Evolutionary conservation across 495 filamentous ascomycete genomes (phyloP).

Genomic region (Penicillium paradoxum): DNA sequence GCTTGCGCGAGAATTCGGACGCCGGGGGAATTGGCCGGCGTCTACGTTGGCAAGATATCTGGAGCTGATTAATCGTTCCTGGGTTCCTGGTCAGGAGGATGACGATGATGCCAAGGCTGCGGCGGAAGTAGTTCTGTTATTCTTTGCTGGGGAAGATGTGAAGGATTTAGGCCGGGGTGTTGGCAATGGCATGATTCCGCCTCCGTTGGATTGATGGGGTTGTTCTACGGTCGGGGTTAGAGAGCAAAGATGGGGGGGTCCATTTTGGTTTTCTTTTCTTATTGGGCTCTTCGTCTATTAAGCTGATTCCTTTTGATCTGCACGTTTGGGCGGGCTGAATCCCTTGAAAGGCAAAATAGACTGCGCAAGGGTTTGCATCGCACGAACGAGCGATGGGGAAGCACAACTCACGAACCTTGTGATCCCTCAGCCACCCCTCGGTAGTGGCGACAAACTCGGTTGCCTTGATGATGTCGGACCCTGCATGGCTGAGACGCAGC

Average conservation of each 20-base stretch:
- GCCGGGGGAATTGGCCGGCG: constrained; percentile 23
- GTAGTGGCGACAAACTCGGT: constrained; percentile 17
- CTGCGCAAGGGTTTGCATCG: not conserved
- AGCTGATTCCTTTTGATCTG: too few species aligned
- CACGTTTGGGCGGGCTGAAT: not conserved
- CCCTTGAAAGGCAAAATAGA: not conserved
- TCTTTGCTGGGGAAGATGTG: constrained; percentile 26
- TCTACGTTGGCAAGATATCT: constrained; percentile 17
- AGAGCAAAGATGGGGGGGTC: too few species aligned
- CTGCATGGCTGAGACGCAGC: constrained; percentile 11
- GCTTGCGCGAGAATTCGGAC: constrained; percentile 30
- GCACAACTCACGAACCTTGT: too few species aligned
- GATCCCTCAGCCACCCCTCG: constrained; percentile 15
- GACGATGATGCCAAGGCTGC: constrained; percentile 37
- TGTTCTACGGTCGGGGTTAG: not conserved
- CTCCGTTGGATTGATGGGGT: constrained; percentile 10
- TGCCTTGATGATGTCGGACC: constrained; percentile 8
- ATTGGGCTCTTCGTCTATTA: too few species aligned
- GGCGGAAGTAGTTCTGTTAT: constrained; percentile 34
- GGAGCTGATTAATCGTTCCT: constrained; percentile 20
- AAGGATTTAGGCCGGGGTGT: not conserved
- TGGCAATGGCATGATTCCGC: constrained; percentile 22
- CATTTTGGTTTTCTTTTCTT: too few species aligned
- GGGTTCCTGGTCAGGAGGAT: constrained; percentile 19
- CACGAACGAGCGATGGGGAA: not conserved